These are phyloP conservation scores for Fusarium tanahbumbuense DNA, from an alignment of 2,329 filamentous ascomycete species.

Conservation along the genomic window DNA sequence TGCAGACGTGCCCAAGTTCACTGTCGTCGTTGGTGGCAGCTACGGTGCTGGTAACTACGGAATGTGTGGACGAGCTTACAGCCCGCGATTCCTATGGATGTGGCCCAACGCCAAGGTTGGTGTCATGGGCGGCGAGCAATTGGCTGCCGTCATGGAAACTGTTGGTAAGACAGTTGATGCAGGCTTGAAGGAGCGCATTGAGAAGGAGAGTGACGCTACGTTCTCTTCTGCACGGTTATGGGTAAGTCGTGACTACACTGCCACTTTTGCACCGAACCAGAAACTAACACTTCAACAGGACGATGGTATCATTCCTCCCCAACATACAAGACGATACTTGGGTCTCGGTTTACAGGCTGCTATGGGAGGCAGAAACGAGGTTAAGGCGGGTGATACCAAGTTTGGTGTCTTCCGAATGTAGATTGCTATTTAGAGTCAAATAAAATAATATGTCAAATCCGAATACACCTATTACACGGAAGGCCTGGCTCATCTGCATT, in stretches of 20 bases:
- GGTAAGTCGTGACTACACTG: constrained; percentile 62
- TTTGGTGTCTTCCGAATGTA: constrained; percentile 90
- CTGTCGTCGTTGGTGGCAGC: constrained; percentile 91
- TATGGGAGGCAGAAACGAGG: constrained; percentile 73
- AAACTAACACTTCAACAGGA: constrained; percentile 60
- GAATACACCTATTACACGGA: neutral
- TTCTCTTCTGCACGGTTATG: constrained; percentile 91
- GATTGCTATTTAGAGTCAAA: constrained; percentile 8
- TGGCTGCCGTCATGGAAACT: constrained; percentile 92
- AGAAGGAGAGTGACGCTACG: constrained; percentile 87
- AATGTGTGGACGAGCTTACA: constrained; percentile 96
- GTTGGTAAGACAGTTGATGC: constrained; percentile 87
- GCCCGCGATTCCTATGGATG: constrained; percentile 92
- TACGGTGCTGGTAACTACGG: constrained; percentile 98
- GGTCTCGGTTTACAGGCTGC: constrained; percentile 79
- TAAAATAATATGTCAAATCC: constrained; percentile 10
- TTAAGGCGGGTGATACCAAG: constrained; percentile 70
- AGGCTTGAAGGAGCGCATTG: constrained; percentile 84
- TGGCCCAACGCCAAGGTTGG: constrained; percentile 98
- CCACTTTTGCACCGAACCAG: neutral
- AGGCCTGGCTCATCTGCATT: neutral
- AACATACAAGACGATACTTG: constrained; percentile 78
- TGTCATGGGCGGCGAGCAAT: constrained; percentile 95
- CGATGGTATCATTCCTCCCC: constrained; percentile 82
- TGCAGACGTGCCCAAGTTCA: constrained; percentile 95